Percentiles rank a stretch among this genome's conserved stretches.
Evolutionary conservation across 2,329 filamentous ascomycete genomes (phyloP).

Genomic region (Colletotrichum navitas): DNA sequence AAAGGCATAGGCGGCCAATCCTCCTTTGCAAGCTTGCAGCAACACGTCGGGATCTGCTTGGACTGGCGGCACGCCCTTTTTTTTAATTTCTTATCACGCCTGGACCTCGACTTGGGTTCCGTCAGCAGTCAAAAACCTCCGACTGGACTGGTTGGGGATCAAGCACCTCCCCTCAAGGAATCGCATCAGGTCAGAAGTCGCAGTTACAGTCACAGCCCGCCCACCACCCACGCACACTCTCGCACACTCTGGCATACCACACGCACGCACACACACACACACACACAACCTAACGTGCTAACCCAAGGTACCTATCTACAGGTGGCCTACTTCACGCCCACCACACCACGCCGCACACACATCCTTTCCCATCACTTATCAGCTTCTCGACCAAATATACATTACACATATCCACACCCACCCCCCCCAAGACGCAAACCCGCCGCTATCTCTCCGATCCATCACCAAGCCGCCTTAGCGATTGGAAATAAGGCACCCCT

Average conservation of each 20-base stretch:
- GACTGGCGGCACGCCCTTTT: conserved; percentile 20
- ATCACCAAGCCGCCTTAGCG: conserved; percentile 40
- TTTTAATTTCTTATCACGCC: not conserved
- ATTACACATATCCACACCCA: conserved; percentile 23
- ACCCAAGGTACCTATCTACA: not conserved
- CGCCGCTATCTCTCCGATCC: conserved; percentile 41
- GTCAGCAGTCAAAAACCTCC: conserved; percentile 10
- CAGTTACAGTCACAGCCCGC: conserved; percentile 15
- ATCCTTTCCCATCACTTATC: conserved; percentile 37
- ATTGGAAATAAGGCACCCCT: conserved; percentile 34
- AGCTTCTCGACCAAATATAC: conserved; percentile 43
- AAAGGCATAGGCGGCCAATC: conserved; percentile 18
- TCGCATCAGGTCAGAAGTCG: conserved; percentile 22
- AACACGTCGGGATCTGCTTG: conserved; percentile 21
- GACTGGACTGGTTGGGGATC: conserved; percentile 20
- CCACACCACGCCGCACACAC: not conserved
- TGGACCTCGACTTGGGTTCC: not conserved
- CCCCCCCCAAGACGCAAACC: conserved; percentile 31
- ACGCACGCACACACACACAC: conserved; percentile 3
- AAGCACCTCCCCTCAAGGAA: conserved; percentile 8
- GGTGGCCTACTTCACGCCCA: conserved; percentile 2
- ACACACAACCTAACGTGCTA: not conserved
- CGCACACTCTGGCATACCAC: too few species aligned
- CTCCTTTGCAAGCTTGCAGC: conserved; percentile 23
- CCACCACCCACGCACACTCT: not conserved